Percentiles rank a stretch among this genome's conserved stretches.
These are phyloP conservation scores for Balamuthia mandrillaris DNA, from an alignment of 208 protist species.

Conservation along the genomic window DNA sequence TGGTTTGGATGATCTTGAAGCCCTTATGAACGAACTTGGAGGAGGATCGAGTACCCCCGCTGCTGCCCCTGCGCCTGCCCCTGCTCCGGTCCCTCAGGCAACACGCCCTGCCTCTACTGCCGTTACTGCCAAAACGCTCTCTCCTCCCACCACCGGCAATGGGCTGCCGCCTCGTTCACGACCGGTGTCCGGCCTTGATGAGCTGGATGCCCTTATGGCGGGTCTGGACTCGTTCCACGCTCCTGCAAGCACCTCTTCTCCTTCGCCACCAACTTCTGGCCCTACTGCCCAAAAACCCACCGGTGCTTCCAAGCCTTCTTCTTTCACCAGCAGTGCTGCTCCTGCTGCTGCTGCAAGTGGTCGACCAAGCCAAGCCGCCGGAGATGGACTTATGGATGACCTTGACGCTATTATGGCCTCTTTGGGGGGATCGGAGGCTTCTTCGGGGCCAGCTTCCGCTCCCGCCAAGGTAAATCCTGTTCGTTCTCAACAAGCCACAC, in stretches of 20 bases:
- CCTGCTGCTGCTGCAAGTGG: neutral
- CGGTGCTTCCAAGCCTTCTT: neutral
- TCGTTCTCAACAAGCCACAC: neutral
- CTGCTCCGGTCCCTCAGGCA: neutral
- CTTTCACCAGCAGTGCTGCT: neutral
- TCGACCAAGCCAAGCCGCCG: neutral
- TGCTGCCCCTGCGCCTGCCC: neutral
- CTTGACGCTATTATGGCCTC: constrained; percentile 34
- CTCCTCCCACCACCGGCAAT: too few species aligned
- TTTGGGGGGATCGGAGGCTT: neutral
- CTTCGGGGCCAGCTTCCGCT: neutral
- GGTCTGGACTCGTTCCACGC: neutral
- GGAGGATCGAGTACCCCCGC: neutral
- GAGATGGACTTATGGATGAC: neutral
- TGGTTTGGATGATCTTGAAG: neutral
- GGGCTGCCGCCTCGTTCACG: neutral
- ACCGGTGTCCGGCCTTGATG: neutral
- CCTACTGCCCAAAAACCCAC: neutral
- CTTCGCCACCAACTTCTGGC: neutral
- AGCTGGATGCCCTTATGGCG: constrained; percentile 31
- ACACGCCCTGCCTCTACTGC: neutral
- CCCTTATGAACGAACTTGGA: neutral
- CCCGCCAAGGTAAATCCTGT: neutral
- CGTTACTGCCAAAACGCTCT: neutral
- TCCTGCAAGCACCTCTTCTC: neutral